Base-by-base conservation (phyloP, 176 grass and related monocot species). In the Microstegium vimineum region DNA sequence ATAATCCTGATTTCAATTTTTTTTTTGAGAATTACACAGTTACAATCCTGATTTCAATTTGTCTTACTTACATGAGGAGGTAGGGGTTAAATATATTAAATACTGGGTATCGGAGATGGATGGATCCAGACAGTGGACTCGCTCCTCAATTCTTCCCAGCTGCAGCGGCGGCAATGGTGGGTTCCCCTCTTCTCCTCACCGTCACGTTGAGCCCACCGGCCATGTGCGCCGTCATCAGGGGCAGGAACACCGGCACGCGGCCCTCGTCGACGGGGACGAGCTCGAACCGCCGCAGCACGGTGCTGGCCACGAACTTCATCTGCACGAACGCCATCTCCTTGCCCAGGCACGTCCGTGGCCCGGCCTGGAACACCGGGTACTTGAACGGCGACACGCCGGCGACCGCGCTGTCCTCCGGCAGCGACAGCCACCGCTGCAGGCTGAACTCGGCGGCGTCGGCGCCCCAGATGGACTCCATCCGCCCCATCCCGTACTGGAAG, bases 401-500 rank as follows among this genome's bases (percentile, higher is more conserved):
- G 40, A 3, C 42, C 47, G 33, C 26, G 67, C 2, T 6, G 41
- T 49, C 77, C 12, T 69, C 10, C 7, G 68, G 68, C 26, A 74
- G 15, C 11, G 85, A 7, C 4, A 97, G 84, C 94, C 94, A 97
- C 46, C 94, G 51, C 17, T 40, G 43, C 6, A 76, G 52, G 66
- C 91, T 86, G 92, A 98, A 98, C 8, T 93, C 66, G 35, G 1
- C 20, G 30, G 88, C 90, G 66, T 87, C 79, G 31, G 86, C 65
- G 6, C 95, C 95, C 95, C 95, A 98, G 76, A 95, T 81, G 70
- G 51, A 32, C 82, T 93, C 82, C 92, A 94, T 93, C 81, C 95
- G 42, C 46, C 92, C 95, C 95, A 98, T 98, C 5, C 95, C 95
- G 85, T 95, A 98, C 62, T 91, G 95, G 43, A 93, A 98, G 81